These are phyloP conservation scores for Aureobasidium leucospermi DNA, from an alignment of 2,329 filamentous ascomycete species.

Conservation along the genomic window DNA sequence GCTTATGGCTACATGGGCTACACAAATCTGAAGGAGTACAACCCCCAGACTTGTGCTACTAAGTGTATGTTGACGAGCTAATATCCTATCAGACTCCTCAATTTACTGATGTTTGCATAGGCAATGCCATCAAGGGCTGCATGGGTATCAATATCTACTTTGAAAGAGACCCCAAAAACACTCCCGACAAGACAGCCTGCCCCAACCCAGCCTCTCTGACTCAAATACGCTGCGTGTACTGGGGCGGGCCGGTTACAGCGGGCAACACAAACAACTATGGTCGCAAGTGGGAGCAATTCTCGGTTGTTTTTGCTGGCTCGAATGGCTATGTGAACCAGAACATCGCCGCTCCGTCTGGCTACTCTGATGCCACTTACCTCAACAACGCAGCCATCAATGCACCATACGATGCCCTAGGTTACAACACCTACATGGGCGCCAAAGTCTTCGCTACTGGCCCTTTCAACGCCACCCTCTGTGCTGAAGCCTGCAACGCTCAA, in stretches of 20 bases:
- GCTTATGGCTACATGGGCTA: slow-evolving; percentile 17
- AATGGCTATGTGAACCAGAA: slow-evolving; percentile 14
- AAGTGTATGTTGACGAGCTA: not conserved
- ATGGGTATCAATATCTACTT: slow-evolving; percentile 17
- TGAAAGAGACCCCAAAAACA: slow-evolving; percentile 20
- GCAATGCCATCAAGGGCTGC: slow-evolving; percentile 10
- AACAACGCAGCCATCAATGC: slow-evolving; percentile 23
- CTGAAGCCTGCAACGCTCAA: slow-evolving; percentile 20
- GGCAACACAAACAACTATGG: slow-evolving; percentile 26
- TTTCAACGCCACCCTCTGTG: slow-evolving; percentile 27
- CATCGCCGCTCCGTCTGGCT: slow-evolving; percentile 16
- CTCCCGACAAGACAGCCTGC: slow-evolving; percentile 26
- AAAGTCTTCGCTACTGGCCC: slow-evolving; percentile 24
- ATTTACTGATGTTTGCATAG: not conserved
- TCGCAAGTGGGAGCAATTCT: slow-evolving; percentile 10
- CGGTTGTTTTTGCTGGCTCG: slow-evolving; percentile 15
- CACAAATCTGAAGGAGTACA: slow-evolving; percentile 17
- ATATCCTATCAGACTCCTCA: not conserved
- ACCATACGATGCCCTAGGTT: slow-evolving; percentile 22
- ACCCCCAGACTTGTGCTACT: slow-evolving; percentile 12
- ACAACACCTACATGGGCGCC: slow-evolving; percentile 24
- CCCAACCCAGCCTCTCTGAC: slow-evolving; percentile 28
- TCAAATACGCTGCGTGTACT: slow-evolving; percentile 30
- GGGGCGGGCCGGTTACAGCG: slow-evolving; percentile 24
- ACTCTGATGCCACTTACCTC: slow-evolving; percentile 16